Base-by-base conservation (phyloP, 2,329 filamentous ascomycete species). In the Endocalyx cinctus region DNA sequence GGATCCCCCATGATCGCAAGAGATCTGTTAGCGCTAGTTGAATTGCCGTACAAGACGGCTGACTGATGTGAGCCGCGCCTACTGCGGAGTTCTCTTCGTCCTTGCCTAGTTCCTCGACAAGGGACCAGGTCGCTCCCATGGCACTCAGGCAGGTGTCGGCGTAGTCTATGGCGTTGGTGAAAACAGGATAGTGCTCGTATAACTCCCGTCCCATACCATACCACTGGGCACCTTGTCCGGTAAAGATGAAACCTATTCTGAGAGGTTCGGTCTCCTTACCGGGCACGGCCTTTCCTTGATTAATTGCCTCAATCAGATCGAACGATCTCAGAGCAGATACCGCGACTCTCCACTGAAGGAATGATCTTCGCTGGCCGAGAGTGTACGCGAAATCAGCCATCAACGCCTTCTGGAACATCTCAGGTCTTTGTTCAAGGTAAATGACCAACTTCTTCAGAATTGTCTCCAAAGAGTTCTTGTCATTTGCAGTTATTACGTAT, bases 351-450 rank as follows among this genome's bases (percentile, higher is more conserved):
- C 62, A 69, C 25, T 60, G 58, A 14, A 70, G 50, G 15, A 63
- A 52, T 2, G 67, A 65, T 18, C 68, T 55, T 11, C 67, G 56
- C 42, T 69, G 59, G 10, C 64, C 61, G 2, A 72, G 49, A 0
- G 69, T 72, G 40, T 72, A 72, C 5, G 68, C 65, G 14, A 72
- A 46, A 38, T 72, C 63, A 8, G 58, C 54, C 42, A 71, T 62
- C 10, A 73, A 45, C 28, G 60, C 57, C 27, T 58, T 59, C 35
- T 66, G 61, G 46, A 65, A 66, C 47, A 65, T 62, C 38, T 65
- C 62, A 0, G 63, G 62, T 15, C 61, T 50, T 39, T 65, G 62
- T 35, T 66, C 63, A 11, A 66, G 43, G 34, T 64, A 66, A 22
- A 65, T 55, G 18, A 64, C 58, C 5, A 61, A 43, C 29, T 59